Evolutionary conservation across 2,329 filamentous ascomycete species (phyloP), one percentile per base, ranked within the genome.

Genomic region (Fusarium hostae): DNA sequence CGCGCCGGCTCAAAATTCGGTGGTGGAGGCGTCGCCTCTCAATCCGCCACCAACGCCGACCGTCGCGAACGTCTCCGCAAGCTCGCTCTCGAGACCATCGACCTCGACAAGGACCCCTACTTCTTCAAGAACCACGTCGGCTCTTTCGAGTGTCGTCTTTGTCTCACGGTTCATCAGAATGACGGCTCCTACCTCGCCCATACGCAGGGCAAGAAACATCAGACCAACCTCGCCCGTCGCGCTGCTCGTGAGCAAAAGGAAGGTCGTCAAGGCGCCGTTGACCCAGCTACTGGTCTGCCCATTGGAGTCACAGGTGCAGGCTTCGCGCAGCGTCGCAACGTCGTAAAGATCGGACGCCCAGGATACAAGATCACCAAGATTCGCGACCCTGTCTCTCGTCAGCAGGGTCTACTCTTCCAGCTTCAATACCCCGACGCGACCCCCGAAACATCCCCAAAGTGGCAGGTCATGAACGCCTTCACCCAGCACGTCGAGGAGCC

Each of bases 91-190:
- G 96, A 99, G 85, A 97, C 94, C 61, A 99, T 99, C 87, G 95
- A 98, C 85, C 93, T 98, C 71, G 96, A 98, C 84, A 98, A 98
- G 85, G 96, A 99, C 84, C 96, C 96, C 0, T 99, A 98, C 89
- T 98, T 98, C 87, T 99, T 99, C 91, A 97, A 97, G 83, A 99
- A 99, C 86, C 95, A 99, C 83, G 94, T 98, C 77, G 96, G 96
- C 79, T 96, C 92, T 79, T 99, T 98, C 83, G 96, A 99, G 83
- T 99, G 96, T 82, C 93, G 96, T 34, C 92, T 99, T 43, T 99
- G 96, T 79, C 86, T 99, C 30, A 99, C 96, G 0, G 95, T 98
- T 8, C 96, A 99, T 87, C 96, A 99, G 79, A 99, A 99, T 82
- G 96, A 99, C 85, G 96, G 96, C 71, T 98, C 95, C 51, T 99